phyloP scores from a whole-genome alignment of 2,329 filamentous ascomycete species.

The Zymoseptoria brevis region DNA sequence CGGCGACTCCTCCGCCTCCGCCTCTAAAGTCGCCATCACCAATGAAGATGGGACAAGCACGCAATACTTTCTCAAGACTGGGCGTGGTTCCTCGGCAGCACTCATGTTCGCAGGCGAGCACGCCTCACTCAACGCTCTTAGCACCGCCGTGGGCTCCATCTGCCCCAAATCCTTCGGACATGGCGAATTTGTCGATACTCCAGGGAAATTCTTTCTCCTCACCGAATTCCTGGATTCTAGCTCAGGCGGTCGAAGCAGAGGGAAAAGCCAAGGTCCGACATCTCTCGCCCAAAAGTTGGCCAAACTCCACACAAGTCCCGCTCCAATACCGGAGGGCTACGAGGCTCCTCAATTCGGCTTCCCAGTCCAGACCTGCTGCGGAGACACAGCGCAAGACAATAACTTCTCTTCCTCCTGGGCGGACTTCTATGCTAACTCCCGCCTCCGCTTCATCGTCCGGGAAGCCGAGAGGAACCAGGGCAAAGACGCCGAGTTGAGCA shows the following conservation, averaged over 20 bases:
- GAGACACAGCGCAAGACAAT: slow-evolving; percentile 76
- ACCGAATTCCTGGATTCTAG: slow-evolving; percentile 74
- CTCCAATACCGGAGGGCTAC: slow-evolving; percentile 55
- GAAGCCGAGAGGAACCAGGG: slow-evolving; percentile 56
- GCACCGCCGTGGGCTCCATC: slow-evolving; percentile 61
- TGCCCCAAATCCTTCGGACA: slow-evolving; percentile 70
- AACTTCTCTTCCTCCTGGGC: slow-evolving; percentile 66
- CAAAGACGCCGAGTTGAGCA: slow-evolving; percentile 51
- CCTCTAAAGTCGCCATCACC: slow-evolving; percentile 50
- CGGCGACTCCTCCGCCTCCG: slow-evolving; percentile 56
- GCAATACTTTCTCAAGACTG: slow-evolving; percentile 67
- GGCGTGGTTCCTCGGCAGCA: slow-evolving; percentile 50
- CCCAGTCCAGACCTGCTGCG: slow-evolving; percentile 76
- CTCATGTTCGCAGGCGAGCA: slow-evolving; percentile 75
- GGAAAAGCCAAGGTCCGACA: slow-evolving; percentile 30
- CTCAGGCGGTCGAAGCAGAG: slow-evolving; percentile 23
- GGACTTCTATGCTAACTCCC: slow-evolving; percentile 73
- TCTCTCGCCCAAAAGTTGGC: slow-evolving; percentile 70
- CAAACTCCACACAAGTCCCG: slow-evolving; percentile 66
- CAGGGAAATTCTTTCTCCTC: slow-evolving; percentile 49
- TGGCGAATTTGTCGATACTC: slow-evolving; percentile 47
- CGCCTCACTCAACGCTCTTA: slow-evolving; percentile 74
- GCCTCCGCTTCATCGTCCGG: slow-evolving; percentile 58
- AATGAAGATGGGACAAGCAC: slow-evolving; percentile 42
- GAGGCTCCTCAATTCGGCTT: slow-evolving; percentile 68